Base-by-base conservation (phyloP, 2,329 filamentous ascomycete genomes). In the Trichoderma guizhouense region DNA sequence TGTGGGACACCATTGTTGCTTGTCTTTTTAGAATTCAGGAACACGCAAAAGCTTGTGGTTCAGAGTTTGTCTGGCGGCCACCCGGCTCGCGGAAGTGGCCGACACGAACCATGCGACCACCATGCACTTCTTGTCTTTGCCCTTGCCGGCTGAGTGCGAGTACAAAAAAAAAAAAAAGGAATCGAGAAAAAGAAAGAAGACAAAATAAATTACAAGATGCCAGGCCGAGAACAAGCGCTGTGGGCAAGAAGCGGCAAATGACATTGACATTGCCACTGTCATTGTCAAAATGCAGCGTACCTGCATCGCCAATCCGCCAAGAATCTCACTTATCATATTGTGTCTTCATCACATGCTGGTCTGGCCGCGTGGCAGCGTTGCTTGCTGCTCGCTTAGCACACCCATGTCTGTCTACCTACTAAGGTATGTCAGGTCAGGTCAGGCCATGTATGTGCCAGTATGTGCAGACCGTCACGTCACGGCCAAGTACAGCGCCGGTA, bases 1-100 rank as follows among this genome's bases (percentile, higher is more conserved):
- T 60, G 61, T 65, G 55, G 61, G 36, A 71, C 61, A 58, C 62
- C 18, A 18, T n/a, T 71, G 69, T 71, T 71, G 62, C 62, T 71
- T 71, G 69, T 71, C 69, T 66, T 18, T 66, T 66, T 71, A 66
- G 69, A 55, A 65, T 71, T 71, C 69, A 71, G 69, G 69, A 53
- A 71, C 69, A 21, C 65, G 43, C 69, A 43, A 51, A 71, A 63
- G 57, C 61, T 30, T 55, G 69, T 60, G 43, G 39, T 32, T 47
- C 28, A 34, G 24, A 24, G 26, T 28, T 36, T 66, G 47, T 57
- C 51, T 34, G 26, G 47, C 47, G 47, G 47, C 47, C 47, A 53
- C 47, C 47, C 26, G 34, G 47, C 12, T 15, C 62, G 58, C 34
- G 63, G 53, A 24, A 32, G 30, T 39, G 63, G 63, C 47, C 60